Percentiles rank a stretch among this genome's conserved stretches.
These are phyloP conservation scores for Ormosia emarginata DNA, from an alignment of 306 rosid species.

Conservation along the genomic window DNA sequence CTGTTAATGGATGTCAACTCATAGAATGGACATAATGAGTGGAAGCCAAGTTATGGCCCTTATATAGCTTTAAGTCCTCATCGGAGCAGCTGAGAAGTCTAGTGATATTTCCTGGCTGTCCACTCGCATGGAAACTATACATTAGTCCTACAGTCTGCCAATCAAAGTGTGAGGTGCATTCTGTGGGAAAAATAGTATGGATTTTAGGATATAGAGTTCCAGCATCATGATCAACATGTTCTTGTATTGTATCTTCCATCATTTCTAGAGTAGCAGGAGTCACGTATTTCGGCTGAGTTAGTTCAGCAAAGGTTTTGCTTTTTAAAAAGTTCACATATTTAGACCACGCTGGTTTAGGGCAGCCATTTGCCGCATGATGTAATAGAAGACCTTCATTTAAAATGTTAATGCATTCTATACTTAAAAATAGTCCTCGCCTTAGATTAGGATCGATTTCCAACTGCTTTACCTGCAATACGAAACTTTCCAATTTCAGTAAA, in stretches of 20 bases:
- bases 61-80: conserved; percentile 64
- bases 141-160: conserved; percentile 98
- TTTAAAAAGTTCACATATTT: conserved; percentile 83
- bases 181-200: conserved; percentile 88
- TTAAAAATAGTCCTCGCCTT: conserved; percentile 62
- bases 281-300: conserved; percentile 65
- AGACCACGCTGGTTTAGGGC: conserved; percentile 81
- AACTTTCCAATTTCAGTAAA: conserved; percentile 17
- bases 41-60: conserved; percentile 87
- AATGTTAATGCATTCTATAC: conserved; percentile 75
- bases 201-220: conserved; percentile 64
- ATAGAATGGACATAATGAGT: conserved; percentile 97
- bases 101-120: conserved; percentile 96
- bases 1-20: conserved; percentile 93
- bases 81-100: conserved; percentile 93
- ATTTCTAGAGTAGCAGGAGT: conserved; percentile 68
- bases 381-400: conserved; percentile 83
- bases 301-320: conserved; percentile 76
- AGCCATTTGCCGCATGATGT: conserved; percentile 81
- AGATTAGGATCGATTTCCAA: conserved; percentile 60
- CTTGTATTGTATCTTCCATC: conserved; percentile 44
- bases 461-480: conserved; percentile 53
- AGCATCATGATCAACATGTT: conserved; percentile 31
- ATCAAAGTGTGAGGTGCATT: conserved; percentile 86
- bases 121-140: conserved; percentile 81